phyloP scores from a whole-genome alignment of 495 filamentous ascomycete species.

The Endocarpon pusillum region DNA sequence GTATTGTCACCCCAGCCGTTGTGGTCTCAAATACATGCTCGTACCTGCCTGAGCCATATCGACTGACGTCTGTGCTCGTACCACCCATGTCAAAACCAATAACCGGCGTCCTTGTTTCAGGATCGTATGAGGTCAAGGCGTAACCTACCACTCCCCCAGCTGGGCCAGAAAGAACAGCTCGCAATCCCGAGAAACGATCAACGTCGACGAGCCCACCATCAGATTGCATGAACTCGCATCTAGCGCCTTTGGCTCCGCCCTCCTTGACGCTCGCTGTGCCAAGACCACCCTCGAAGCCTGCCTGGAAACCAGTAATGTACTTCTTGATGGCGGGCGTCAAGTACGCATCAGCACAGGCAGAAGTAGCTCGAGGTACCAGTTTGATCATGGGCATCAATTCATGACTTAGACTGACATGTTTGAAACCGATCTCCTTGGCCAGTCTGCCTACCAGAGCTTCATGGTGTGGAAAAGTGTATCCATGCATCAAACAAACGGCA shows the following conservation, averaged over 20 bases:
- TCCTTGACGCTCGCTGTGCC: conserved; percentile 19
- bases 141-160: conserved; percentile 67
- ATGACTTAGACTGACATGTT: conserved; percentile 39
- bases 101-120: conserved; percentile 59
- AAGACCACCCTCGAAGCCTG: conserved; percentile 33
- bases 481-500: conserved; percentile 36
- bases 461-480: conserved; percentile 37
- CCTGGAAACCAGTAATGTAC: conserved; percentile 80
- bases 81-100: conserved; percentile 95
- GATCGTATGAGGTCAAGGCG: conserved; percentile 72
- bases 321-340: conserved; percentile 90
- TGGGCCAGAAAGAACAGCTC: conserved; percentile 36
- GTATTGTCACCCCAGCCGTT: conserved; percentile 85
- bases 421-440: conserved; percentile 25
- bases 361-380: conserved; percentile 63
- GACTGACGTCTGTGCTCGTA: conserved; percentile 78
- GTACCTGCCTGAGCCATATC: conserved; percentile 66
- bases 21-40: conserved; percentile 93
- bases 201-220: conserved; percentile 32
- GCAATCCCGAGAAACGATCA: conserved; percentile 29
- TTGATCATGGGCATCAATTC: conserved; percentile 74
- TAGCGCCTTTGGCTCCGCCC: conserved; percentile 27
- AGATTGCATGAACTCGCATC: conserved; percentile 31
- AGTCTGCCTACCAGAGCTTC: conserved; percentile 17
- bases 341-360: conserved; percentile 89